Percentiles rank a stretch among this genome's conserved stretches.
These are phyloP conservation scores for Blastomyces emzantsi DNA, from an alignment of 2,329 filamentous ascomycete species.

Conservation along the genomic window DNA sequence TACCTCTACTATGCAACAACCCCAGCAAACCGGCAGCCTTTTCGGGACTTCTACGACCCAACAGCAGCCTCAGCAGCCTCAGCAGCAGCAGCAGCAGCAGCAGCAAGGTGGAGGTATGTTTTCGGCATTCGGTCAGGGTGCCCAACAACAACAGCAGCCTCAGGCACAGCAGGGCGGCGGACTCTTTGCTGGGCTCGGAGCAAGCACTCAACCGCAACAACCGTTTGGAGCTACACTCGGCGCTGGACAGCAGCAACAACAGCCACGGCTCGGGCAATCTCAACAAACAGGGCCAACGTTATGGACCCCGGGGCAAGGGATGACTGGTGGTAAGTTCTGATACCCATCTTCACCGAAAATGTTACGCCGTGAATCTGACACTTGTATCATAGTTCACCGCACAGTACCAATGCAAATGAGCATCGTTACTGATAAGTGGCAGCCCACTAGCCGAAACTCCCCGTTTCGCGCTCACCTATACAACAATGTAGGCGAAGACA, in stretches of 20 bases:
- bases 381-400: constrained; percentile 42
- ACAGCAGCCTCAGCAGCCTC: constrained; percentile 24
- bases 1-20: constrained; percentile 34
- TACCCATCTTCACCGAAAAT: neutral
- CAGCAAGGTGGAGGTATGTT: constrained; percentile 26
- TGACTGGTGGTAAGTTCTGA: constrained; percentile 32
- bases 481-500: constrained; percentile 51
- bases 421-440: constrained; percentile 55
- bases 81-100: constrained; percentile 23
- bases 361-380: neutral
- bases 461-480: constrained; percentile 56
- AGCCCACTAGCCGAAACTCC: constrained; percentile 43
- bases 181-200: constrained; percentile 8
- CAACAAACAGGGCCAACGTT: constrained; percentile 31
- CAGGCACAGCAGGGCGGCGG: constrained; percentile 24
- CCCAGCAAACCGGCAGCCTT: constrained; percentile 30
- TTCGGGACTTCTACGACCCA: constrained; percentile 35
- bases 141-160: constrained; percentile 20
- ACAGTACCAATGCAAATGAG: constrained; percentile 52
- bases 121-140: constrained; percentile 19
- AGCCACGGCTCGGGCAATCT: constrained; percentile 31
- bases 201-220: constrained; percentile 18
- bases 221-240: constrained; percentile 23
- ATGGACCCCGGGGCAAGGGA: constrained; percentile 37
- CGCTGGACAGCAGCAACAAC: constrained; percentile 22